These are phyloP conservation scores for Triglochin maritima DNA, from an alignment of 106 monocot genomes.

Conservation along the genomic window DNA sequence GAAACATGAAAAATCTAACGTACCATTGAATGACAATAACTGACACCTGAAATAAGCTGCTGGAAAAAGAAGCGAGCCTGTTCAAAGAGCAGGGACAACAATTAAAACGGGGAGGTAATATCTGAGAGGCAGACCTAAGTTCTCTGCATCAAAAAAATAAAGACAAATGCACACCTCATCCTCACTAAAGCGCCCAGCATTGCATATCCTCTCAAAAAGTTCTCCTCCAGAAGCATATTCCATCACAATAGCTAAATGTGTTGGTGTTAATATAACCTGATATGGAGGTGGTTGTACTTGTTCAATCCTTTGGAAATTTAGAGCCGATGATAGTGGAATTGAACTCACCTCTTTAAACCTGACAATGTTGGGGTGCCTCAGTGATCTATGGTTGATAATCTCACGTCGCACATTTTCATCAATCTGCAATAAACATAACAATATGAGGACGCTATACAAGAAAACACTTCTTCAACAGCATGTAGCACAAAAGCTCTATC, in stretches of 20 bases:
- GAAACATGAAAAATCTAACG: not conserved
- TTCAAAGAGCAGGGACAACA: conserved; percentile 2
- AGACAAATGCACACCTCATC: conserved; percentile 6
- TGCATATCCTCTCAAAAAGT: conserved; percentile 88
- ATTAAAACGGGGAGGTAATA: not conserved
- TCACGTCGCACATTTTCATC: conserved; percentile 22
- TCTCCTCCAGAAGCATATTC: conserved; percentile 97
- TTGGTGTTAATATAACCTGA: conserved; percentile 87
- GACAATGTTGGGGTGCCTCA: conserved; percentile 18
- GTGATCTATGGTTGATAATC: conserved; percentile 18
- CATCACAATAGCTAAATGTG: conserved; percentile 94
- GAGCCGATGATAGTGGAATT: not conserved
- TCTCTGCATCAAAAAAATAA: not conserved
- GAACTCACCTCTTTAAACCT: conserved; percentile 22
- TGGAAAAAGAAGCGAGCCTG: conserved; percentile 97
- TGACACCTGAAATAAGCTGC: conserved; percentile 92
- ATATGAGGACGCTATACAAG: not conserved
- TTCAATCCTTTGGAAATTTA: not conserved
- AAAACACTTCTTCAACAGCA: not conserved
- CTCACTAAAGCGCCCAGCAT: conserved; percentile 55
- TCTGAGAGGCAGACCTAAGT: not conserved
- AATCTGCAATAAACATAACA: conserved; percentile 6
- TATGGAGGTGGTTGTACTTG: not conserved
- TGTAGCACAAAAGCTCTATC: not conserved
- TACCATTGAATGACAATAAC: conserved; percentile 97